Conservation (phyloP, 169 alveolate genomes). For the Perkinsus chesapeaki region DNA sequence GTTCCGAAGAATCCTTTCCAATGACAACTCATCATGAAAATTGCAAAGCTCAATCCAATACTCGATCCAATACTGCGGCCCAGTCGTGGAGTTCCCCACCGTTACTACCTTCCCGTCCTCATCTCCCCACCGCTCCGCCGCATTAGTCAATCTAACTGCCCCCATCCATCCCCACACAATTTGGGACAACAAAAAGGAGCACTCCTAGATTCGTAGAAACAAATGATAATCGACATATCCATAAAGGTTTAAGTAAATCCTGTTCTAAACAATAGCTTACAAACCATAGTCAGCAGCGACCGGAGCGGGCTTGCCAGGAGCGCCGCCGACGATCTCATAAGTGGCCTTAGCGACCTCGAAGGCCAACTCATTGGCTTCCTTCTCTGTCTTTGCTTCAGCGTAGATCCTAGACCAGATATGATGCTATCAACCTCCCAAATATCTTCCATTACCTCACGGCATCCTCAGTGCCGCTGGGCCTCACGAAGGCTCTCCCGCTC, state of each 20-base stretch:
- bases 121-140: neutral
- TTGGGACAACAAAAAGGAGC: neutral
- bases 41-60: too few relatives aligned
- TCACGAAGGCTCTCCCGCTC: constrained; percentile 57
- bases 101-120: neutral
- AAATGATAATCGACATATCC: neutral
- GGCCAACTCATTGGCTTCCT: neutral
- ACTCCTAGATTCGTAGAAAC: neutral
- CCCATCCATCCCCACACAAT: too few relatives aligned
- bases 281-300: neutral
- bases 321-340: neutral
- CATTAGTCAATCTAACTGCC: neutral
- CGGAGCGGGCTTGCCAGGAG: neutral
- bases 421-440: neutral
- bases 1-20: too few relatives aligned
- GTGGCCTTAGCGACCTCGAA: neutral
- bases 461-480: constrained; percentile 80
- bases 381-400: constrained; percentile 20
- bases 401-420: constrained; percentile 32
- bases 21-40: too few relatives aligned
- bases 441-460: constrained; percentile 50
- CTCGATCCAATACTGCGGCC: too few relatives aligned
- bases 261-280: neutral
- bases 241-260: neutral
- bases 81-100: too few relatives aligned